A percentile compares a stretch with the other conserved stretches of the same genome.
Conservation (phyloP, 805 yeast genomes). For the Saturnispora hagleri region DNA sequence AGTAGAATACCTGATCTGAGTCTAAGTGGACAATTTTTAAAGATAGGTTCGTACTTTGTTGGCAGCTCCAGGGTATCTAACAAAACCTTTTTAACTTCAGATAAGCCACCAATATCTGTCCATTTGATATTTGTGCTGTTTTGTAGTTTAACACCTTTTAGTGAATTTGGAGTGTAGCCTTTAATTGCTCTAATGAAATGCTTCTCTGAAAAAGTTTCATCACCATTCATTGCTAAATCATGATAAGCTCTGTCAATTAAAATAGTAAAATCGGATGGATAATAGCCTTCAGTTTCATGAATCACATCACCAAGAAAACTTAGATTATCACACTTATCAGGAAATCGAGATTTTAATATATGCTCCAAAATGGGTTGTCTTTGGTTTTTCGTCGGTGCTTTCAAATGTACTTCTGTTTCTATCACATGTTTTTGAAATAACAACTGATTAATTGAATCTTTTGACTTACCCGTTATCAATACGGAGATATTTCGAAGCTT, state of each 20-base stretch:
- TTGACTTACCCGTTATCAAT: conserved; percentile 54
- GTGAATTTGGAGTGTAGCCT: conserved; percentile 68
- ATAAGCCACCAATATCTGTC: conserved; percentile 85
- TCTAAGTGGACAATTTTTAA: conserved; percentile 76
- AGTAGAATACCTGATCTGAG: conserved; percentile 82
- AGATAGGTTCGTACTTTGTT: conserved; percentile 91
- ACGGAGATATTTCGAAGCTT: conserved; percentile 44
- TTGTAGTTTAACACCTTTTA: conserved; percentile 80
- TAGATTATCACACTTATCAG: conserved; percentile 27
- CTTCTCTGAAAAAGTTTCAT: conserved; percentile 16
- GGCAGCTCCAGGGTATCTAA: conserved; percentile 96
- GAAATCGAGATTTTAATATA: conserved; percentile 16
- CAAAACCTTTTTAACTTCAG: conserved; percentile 62
- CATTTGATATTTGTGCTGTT: conserved; percentile 60
- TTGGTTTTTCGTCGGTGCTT: conserved; percentile 59
- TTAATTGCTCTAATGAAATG: conserved; percentile 49
- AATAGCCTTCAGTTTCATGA: conserved; percentile 78
- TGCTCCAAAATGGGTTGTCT: conserved; percentile 38
- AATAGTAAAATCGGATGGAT: conserved; percentile 71
- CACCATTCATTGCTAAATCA: conserved; percentile 28
- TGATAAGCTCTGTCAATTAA: conserved; percentile 63
- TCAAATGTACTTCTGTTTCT: conserved; percentile 50
- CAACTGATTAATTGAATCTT: conserved; percentile 51
- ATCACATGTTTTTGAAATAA: conserved; percentile 62
- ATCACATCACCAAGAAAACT: conserved; percentile 42